Evolutionary conservation across 805 yeast genomes (phyloP), one percentile per base, ranked within the genome.

Genomic region (Kluyveromyces lactis): DNA sequence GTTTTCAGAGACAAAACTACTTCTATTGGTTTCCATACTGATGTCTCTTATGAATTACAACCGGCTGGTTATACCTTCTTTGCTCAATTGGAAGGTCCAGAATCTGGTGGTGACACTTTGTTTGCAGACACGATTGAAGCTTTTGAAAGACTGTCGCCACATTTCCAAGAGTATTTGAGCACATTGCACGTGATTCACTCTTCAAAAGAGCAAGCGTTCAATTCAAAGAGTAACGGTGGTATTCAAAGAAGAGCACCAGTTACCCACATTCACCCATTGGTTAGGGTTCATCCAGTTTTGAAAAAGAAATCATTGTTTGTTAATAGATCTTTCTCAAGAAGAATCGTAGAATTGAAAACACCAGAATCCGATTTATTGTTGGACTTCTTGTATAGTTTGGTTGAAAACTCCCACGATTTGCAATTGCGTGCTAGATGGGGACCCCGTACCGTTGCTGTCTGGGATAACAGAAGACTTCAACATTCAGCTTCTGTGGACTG

Each of bases 41-140:
- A 82, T 56, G 81, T 79, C 30, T 72, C 85, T 24, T 82, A 79
- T 56, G 89, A 81, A 57, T 68, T 69, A 42, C 85, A 79, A 56
- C 81, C 87, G 6, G 83, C 89, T 11, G 82, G 82, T 12, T 66
- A 73, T 41, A 82, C 94, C 0, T 72, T 79, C 45, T 77, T 83
- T 52, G 67, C 75, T 15, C 75, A 79, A 41, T 63, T 81, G 35
- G 82, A 80, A 42, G 68, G 69, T 26, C 78, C 77, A 19, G 75
- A 71, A 17, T 58, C 76, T 31, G 87, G 90, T 39, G 92, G 92
- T 45, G 92, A 83, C 57, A 83, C 86, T n/a, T 64, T 81, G 35
- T 83, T 81, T 54, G 73, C 84, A n/a, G 85, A 81, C 53, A 68
- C 77, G 19, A 67, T 68, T 27, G 86, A 80, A 56, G 86, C 86